Percentiles rank a stretch among this genome's conserved stretches.
Evolutionary conservation across 2,329 filamentous ascomycete species (phyloP).

Genomic region (Xenoacremonium recifei): DNA sequence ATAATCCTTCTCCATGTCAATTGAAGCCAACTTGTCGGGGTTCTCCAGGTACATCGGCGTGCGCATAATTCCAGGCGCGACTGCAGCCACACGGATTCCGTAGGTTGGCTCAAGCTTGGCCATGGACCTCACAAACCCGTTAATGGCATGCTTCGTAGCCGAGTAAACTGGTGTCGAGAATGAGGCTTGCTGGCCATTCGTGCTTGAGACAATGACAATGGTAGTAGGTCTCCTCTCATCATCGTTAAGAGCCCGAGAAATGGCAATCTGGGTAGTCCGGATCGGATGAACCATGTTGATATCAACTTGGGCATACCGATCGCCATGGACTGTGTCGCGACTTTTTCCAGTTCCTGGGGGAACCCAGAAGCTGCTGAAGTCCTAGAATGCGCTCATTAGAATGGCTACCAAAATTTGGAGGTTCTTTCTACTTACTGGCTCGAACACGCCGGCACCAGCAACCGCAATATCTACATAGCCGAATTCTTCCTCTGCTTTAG

Average conservation of each 20-base stretch:
- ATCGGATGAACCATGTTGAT: conserved; percentile 1
- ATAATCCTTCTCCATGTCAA: background rate
- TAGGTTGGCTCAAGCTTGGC: background rate
- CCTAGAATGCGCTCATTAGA: background rate
- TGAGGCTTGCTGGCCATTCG: background rate
- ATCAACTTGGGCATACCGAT: background rate
- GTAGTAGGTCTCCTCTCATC: background rate
- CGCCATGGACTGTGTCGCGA: background rate
- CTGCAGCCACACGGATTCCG: background rate
- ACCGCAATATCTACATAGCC: background rate
- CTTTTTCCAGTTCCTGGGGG: background rate
- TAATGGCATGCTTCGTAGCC: background rate
- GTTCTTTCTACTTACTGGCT: background rate
- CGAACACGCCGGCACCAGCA: background rate
- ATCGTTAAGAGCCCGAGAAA: background rate
- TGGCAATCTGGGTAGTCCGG: background rate
- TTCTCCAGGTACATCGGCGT: background rate
- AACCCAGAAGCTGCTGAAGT: background rate
- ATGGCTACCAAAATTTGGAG: background rate
- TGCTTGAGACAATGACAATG: background rate
- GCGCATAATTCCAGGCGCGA: background rate
- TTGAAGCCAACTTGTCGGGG: background rate
- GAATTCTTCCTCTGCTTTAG: background rate
- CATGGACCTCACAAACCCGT: background rate
- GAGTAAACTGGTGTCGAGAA: background rate